A percentile compares a stretch with the other conserved stretches of the same genome.
Conservation (phyloP, 352 stramenopile species). For the Phytophthora hibernalis region DNA sequence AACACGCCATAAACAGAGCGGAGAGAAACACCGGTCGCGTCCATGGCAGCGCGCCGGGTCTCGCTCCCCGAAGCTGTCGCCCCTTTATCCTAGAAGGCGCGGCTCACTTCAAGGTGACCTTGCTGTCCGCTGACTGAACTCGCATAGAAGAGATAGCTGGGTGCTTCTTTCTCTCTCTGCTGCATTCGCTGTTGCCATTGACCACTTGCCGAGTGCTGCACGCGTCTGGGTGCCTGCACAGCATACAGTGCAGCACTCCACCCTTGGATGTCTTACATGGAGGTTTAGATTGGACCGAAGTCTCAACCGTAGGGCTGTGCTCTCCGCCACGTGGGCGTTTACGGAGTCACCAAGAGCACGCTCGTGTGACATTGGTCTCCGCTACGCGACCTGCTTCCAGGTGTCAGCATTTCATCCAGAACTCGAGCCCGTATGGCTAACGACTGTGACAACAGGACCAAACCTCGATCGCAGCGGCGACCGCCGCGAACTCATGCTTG, state of each 20-base stretch:
- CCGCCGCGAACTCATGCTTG: no score
- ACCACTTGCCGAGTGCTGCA: no score
- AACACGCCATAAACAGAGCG: slow-evolving; percentile 27
- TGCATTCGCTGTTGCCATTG: background rate
- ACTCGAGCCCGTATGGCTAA: no score
- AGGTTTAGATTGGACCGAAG: no score
- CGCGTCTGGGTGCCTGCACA: no score
- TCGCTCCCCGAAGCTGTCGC: background rate
- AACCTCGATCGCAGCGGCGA: background rate
- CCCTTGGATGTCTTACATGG: no score
- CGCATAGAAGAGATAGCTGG: slow-evolving; percentile 25
- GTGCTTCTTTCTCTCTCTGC: slow-evolving; percentile 8
- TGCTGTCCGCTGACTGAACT: background rate
- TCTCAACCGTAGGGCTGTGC: no score
- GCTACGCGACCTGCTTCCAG: slow-evolving; percentile 5
- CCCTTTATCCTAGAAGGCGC: slow-evolving; percentile 6
- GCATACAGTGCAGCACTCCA: no score
- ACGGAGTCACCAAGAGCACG: background rate
- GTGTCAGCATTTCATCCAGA: slow-evolving; percentile 13
- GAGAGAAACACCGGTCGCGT: slow-evolving; percentile 19
- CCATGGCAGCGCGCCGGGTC: slow-evolving; percentile 2
- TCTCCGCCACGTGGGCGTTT: no score
- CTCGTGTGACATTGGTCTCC: background rate
- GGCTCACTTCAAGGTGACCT: no score
- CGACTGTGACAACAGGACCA: background rate